These are phyloP conservation scores for Chlorokybus atmophyticus DNA, from an alignment of 139 green algal species.

Conservation along the genomic window DNA sequence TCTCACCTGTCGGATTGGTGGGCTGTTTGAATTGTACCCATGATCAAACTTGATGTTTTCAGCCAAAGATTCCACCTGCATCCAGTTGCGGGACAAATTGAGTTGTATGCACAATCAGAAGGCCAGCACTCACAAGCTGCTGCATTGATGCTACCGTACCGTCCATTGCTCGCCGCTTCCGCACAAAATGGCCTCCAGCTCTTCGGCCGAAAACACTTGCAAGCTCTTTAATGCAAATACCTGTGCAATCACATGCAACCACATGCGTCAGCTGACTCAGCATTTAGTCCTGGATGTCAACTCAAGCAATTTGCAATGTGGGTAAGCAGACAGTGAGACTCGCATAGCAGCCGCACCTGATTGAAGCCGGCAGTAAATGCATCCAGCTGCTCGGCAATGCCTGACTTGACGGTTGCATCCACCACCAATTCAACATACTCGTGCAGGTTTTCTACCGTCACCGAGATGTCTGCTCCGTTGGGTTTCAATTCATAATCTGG, in stretches of 20 bases:
- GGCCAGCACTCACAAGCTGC: constrained; percentile 16
- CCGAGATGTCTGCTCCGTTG: constrained; percentile 42
- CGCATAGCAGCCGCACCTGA: constrained; percentile 17
- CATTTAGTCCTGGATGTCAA: too few relatives aligned
- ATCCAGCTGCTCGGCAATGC: constrained; percentile 58
- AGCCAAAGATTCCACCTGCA: constrained; percentile 18
- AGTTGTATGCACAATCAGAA: background rate
- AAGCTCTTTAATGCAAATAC: constrained; percentile 55
- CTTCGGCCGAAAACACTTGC: constrained; percentile 70
- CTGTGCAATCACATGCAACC: too few relatives aligned
- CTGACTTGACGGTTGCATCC: constrained; percentile 61
- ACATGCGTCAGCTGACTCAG: too few relatives aligned
- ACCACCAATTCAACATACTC: constrained; percentile 75
- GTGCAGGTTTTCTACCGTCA: constrained; percentile 51
- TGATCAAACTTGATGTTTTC: constrained; percentile 92
- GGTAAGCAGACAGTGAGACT: too few relatives aligned
- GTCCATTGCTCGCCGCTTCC: constrained; percentile 44
- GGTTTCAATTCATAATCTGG: constrained; percentile 52
- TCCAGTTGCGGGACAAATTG: background rate
- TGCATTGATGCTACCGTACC: too few relatives aligned
- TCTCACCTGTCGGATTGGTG: constrained; percentile 22
- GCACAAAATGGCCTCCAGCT: constrained; percentile 88
- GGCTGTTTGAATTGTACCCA: constrained; percentile 53
- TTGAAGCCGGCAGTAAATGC: constrained; percentile 72
- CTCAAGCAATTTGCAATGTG: too few relatives aligned